Evolutionary conservation across 2,329 filamentous ascomycete genomes (phyloP), one percentile per base, ranked within the genome.

Genomic region (Trichoderma guizhouense): DNA sequence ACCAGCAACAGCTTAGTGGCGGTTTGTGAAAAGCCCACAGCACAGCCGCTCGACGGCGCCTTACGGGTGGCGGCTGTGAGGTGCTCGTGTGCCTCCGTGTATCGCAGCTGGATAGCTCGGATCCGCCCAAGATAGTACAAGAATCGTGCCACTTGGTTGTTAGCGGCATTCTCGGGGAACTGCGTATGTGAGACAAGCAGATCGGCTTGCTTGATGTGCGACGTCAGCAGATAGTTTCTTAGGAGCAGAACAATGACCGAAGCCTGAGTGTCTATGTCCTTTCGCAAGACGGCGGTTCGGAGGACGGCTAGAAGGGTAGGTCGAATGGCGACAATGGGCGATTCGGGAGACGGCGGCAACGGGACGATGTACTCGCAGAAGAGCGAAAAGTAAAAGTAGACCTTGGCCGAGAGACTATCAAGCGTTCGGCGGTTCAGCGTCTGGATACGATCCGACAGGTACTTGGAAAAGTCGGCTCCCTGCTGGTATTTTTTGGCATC

Each of bases 131-230:
- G 89, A 82, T 99, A 99, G 88, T 97, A 99, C 72, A 98, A 87
- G 85, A 97, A 99, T 73, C 96, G 91, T 74, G 96, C 97, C 75
- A 99, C 95, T 84, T 99, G 96, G 82, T 98, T 99, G 85, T 98
- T 99, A 75, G 95, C 94, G 5, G 96, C 96, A 78, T 94, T 94
- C 74, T 95, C 89, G 7, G 96, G 96, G 82, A 99, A 98, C 80
- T 96, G 92, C 34, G 96, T 97, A 84, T 99, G 96, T 36, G 94
- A 95, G 74, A 99, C 93, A 72, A 99, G 89, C 51, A 98, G 89
- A 82, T 99, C 96, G 76, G 96, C 96, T 84, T 99, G 96, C 71
- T 93, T 92, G 82, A 99, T 98, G 83, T 98, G 95, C 75, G 96
- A 97, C 58, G 95, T 98, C 63, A 93, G 91, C 75, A 99, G 90